A percentile compares a stretch with the other conserved stretches of the same genome.
These are phyloP conservation scores for Ramalina intermedia DNA, from an alignment of 495 filamentous ascomycete species.

Conservation along the genomic window DNA sequence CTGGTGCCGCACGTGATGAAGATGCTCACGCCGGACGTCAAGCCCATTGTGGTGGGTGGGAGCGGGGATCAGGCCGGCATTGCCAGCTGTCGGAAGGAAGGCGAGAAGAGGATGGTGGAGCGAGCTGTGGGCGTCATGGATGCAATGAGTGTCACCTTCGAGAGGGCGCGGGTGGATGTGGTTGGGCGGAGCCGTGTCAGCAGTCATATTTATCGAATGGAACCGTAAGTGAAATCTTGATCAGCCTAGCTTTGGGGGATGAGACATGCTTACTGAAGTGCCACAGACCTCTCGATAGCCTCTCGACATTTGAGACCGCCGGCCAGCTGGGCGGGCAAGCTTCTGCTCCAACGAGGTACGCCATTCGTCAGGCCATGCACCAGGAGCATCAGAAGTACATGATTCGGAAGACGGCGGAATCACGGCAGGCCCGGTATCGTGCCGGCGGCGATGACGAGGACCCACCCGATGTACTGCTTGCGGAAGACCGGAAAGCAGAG, in stretches of 20 bases:
- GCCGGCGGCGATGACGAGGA: conserved; percentile 18
- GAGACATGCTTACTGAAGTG: conserved; percentile 17
- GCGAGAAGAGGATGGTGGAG: conserved; percentile 64
- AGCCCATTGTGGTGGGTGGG: conserved; percentile 76
- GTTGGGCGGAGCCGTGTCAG: conserved; percentile 28
- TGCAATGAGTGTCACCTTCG: conserved; percentile 66
- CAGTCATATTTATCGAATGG: conserved; percentile 85
- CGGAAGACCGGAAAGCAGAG: conserved; percentile 28
- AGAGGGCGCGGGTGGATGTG: conserved; percentile 64
- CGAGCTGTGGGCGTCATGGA: conserved; percentile 67
- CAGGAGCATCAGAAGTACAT: conserved; percentile 67
- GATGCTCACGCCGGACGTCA: conserved; percentile 77
- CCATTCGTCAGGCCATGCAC: conserved; percentile 82
- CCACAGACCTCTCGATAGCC: conserved; percentile 50
- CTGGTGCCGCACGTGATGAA: conserved; percentile 70
- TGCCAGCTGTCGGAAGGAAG: conserved; percentile 73
- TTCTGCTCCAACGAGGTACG: conserved; percentile 61
- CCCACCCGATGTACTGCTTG: not conserved
- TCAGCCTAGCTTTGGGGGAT: not conserved
- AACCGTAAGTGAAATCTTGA: conserved; percentile 49
- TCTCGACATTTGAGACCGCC: conserved; percentile 46
- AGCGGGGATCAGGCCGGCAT: conserved; percentile 49
- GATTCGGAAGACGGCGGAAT: conserved; percentile 40
- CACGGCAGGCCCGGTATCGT: conserved; percentile 39
- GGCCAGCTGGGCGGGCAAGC: conserved; percentile 14